A percentile compares a stretch with the other conserved stretches of the same genome.
Evolutionary conservation across 306 rosid species (phyloP).

Genomic region (Astragalus membranaceus): DNA sequence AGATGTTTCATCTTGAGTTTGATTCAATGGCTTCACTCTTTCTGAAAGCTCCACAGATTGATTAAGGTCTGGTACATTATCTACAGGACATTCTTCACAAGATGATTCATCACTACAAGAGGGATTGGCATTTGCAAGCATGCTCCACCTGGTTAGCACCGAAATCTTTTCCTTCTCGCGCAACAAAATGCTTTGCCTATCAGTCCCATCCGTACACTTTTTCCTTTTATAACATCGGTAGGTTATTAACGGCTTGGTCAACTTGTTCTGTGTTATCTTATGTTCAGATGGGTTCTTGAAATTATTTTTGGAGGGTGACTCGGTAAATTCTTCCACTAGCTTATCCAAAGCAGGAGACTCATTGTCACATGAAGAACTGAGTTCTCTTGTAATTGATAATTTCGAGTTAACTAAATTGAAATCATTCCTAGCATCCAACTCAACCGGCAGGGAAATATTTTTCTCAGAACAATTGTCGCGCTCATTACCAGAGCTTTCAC

Average conservation of each 20-base stretch:
- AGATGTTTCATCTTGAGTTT: slow-evolving; percentile 18
- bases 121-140: slow-evolving; percentile 19
- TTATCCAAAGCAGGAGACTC: slow-evolving; percentile 15
- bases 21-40: slow-evolving; percentile 1
- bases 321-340: slow-evolving; percentile 27
- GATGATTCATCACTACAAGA: slow-evolving; percentile 27
- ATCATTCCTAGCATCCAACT: slow-evolving; percentile 12
- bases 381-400: slow-evolving; percentile 20
- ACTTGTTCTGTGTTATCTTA: slow-evolving; percentile 15
- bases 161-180: slow-evolving; percentile 27
- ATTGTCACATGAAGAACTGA: slow-evolving; percentile 13
- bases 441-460: slow-evolving; percentile 16
- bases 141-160: slow-evolving; percentile 34
- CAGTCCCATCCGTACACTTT: slow-evolving; percentile 27
- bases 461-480: slow-evolving; percentile 17
- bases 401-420: slow-evolving; percentile 17
- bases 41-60: slow-evolving; percentile 30
- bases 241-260: slow-evolving; percentile 33
- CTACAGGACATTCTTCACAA: slow-evolving; percentile 21
- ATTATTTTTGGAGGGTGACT: slow-evolving; percentile 23
- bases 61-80: slow-evolving; percentile 30
- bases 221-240: slow-evolving; percentile 40
- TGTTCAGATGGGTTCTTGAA: slow-evolving; percentile 12
- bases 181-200: slow-evolving; percentile 12
- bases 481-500: slow-evolving; percentile 10